Evolutionary conservation across 371 early-diverging fungal genomes (phyloP).

Genomic region (Mucor velutinosus): DNA sequence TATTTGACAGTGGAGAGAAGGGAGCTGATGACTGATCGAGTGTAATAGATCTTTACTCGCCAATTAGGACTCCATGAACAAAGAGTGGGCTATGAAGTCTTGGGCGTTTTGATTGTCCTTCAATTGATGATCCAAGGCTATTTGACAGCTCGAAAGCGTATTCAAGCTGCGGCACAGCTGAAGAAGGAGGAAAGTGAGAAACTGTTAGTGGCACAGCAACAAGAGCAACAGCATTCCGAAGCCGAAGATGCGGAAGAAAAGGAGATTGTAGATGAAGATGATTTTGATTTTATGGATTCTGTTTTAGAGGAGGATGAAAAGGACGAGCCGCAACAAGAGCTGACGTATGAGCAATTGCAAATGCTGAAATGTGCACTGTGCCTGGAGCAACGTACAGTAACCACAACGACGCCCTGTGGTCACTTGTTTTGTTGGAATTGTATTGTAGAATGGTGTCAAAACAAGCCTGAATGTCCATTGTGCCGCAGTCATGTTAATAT

Average conservation of each 20-base stretch:
- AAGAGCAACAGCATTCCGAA: too few species aligned
- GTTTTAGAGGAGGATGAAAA: constrained; percentile 38
- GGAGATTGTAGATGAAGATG: constrained; percentile 35
- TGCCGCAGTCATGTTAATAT: constrained; percentile 76
- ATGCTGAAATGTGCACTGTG: constrained; percentile 83
- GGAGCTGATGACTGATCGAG: not conserved
- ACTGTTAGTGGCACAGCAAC: not conserved
- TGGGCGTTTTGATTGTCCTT: constrained; percentile 77
- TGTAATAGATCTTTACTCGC: constrained; percentile 69
- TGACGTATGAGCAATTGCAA: constrained; percentile 44
- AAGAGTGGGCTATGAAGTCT: constrained; percentile 79
- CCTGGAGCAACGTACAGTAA: constrained; percentile 69
- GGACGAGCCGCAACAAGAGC: constrained; percentile 16
- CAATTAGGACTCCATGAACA: constrained; percentile 76
- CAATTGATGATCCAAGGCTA: constrained; percentile 65
- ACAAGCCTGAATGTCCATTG: constrained; percentile 88
- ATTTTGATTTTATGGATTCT: constrained; percentile 47
- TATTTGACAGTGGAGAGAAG: not conserved
- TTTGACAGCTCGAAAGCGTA: constrained; percentile 39
- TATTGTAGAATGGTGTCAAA: constrained; percentile 88
- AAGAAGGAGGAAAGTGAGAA: constrained; percentile 15
- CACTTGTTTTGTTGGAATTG: constrained; percentile 95
- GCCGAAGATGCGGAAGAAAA: constrained; percentile 11
- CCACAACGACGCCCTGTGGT: constrained; percentile 89
- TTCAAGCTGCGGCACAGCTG: constrained; percentile 13